phyloP scores from a whole-genome alignment of 2,329 filamentous ascomycete species.

The Thielaviopsis ethacetica region DNA sequence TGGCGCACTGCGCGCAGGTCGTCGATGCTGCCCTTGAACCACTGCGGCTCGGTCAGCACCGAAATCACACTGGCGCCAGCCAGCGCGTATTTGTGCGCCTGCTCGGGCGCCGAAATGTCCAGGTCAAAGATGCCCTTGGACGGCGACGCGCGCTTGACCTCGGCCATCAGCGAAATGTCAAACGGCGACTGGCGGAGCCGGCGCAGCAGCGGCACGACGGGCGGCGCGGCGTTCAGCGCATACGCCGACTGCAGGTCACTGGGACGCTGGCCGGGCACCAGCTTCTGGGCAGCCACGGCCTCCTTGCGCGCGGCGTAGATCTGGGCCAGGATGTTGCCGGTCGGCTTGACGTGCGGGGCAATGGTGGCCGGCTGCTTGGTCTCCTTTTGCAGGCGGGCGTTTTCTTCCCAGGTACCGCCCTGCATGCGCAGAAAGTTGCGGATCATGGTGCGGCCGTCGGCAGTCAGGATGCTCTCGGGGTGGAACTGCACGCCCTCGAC shows the following conservation, averaged over 20 bases:
- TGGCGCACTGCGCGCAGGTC: constrained; percentile 77
- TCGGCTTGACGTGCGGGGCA: constrained; percentile 34
- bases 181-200: constrained; percentile 70
- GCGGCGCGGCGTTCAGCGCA: constrained; percentile 67
- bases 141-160: constrained; percentile 91
- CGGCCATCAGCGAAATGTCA: constrained; percentile 84
- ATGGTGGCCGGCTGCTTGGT: constrained; percentile 15
- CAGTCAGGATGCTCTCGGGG: constrained; percentile 90
- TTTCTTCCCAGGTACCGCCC: constrained; percentile 82
- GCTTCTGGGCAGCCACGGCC: constrained; percentile 64
- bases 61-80: constrained; percentile 95
- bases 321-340: constrained; percentile 67
- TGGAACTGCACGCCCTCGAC: constrained; percentile 98
- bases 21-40: constrained; percentile 97
- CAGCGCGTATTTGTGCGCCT: constrained; percentile 80
- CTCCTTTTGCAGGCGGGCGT: constrained; percentile 37
- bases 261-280: constrained; percentile 68
- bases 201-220: constrained; percentile 63
- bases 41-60: constrained; percentile 94
- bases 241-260: constrained; percentile 77
- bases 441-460: constrained; percentile 75
- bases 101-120: constrained; percentile 70
- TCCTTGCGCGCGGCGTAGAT: constrained; percentile 74
- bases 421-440: constrained; percentile 80
- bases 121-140: constrained; percentile 91